phyloP scores from a whole-genome alignment of 2,329 filamentous ascomycete species.

The Colletotrichum paranaense region DNA sequence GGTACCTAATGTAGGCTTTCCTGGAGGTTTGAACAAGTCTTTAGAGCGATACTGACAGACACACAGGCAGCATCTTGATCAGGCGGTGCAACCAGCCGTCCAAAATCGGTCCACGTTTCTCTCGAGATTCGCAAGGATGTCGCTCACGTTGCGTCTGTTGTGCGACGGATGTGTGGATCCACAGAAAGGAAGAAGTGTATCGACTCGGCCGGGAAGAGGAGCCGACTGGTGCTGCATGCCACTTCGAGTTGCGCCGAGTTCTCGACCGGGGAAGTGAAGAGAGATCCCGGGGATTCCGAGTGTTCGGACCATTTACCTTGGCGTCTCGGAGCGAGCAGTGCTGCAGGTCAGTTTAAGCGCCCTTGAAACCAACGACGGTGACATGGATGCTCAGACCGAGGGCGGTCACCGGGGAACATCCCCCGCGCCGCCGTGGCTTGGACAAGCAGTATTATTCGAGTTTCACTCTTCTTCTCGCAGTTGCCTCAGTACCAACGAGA shows the following conservation, averaged over 20 bases:
- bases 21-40: neutral
- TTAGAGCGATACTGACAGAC: neutral
- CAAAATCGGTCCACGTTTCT: neutral
- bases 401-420: conserved; percentile 26
- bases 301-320: conserved; percentile 31
- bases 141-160: neutral
- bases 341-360: conserved; percentile 7
- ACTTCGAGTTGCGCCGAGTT: conserved; percentile 25
- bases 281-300: conserved; percentile 28
- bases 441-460: neutral
- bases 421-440: conserved; percentile 15
- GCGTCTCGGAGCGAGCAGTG: conserved; percentile 1
- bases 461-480: conserved; percentile 16
- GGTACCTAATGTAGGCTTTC: neutral
- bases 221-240: conserved; percentile 18
- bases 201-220: conserved; percentile 24
- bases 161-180: neutral
- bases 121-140: neutral
- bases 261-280: conserved; percentile 27
- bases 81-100: neutral
- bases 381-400: conserved; percentile 24
- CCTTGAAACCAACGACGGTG: conserved; percentile 20
- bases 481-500: neutral
- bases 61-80: neutral
- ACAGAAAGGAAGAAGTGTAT: neutral